Conservation (phyloP, 345 rosid species). For the Citrus reticulata region DNA sequence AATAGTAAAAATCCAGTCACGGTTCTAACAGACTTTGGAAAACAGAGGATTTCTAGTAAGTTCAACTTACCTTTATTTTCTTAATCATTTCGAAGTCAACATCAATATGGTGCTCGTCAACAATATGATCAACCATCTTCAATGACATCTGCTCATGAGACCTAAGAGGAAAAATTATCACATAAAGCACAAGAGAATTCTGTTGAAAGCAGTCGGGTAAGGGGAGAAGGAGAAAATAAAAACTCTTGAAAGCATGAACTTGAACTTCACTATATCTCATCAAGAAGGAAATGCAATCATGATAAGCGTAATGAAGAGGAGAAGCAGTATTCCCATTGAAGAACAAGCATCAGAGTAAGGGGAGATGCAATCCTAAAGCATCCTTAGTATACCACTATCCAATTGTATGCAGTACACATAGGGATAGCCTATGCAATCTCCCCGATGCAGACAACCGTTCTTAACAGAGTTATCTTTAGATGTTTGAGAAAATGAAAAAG, state of each 20-base stretch:
- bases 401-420: not conserved
- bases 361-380: not conserved
- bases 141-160: constrained; percentile 85
- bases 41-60: not conserved
- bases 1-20: not conserved
- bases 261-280: not conserved
- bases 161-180: constrained; percentile 38
- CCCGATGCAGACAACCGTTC: not conserved
- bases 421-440: not conserved
- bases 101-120: constrained; percentile 81
- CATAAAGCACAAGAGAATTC: constrained; percentile 3
- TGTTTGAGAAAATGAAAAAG: not conserved
- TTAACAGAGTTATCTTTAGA: too few species aligned
- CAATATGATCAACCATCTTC: constrained; percentile 71
- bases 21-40: not conserved
- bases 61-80: constrained; percentile 64
- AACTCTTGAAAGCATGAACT: not conserved
- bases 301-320: not conserved
- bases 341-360: not conserved
- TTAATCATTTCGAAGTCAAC: constrained; percentile 72
- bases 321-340: not conserved
- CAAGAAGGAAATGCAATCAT: not conserved
- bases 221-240: not conserved
- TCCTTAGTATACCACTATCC: not conserved
- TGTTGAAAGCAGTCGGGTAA: not conserved